These are phyloP conservation scores for Trametes gibbosa DNA, from an alignment of 768 basidiomycete species.

Conservation along the genomic window DNA sequence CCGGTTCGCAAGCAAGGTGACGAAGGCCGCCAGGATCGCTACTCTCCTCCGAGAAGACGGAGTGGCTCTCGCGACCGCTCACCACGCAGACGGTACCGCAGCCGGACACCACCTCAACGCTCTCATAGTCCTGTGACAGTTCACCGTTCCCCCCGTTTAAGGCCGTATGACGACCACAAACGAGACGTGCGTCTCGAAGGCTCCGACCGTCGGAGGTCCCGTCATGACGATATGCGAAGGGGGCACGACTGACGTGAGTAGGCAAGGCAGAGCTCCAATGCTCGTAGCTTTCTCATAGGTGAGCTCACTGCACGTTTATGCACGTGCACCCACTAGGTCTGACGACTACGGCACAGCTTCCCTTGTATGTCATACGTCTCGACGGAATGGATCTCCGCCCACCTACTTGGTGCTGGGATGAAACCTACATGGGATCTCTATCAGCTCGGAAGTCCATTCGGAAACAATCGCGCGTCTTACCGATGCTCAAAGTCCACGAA, in stretches of 20 bases:
- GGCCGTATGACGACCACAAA: neutral
- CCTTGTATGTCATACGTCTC: neutral
- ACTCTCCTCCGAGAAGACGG: slow-evolving; percentile 9
- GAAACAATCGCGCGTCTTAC: no score
- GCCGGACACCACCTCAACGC: slow-evolving; percentile 6
- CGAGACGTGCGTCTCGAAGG: neutral
- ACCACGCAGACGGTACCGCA: slow-evolving; percentile 4
- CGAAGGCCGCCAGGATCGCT: slow-evolving; percentile 6
- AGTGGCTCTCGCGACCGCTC: slow-evolving; percentile 12
- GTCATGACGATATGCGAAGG: slow-evolving; percentile 4
- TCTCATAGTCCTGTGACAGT: neutral
- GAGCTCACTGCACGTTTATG: neutral
- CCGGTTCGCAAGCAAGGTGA: slow-evolving; percentile 7
- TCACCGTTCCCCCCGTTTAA: neutral
- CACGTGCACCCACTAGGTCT: neutral
- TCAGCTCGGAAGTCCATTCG: neutral
- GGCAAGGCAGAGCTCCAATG: neutral
- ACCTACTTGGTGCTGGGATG: neutral
- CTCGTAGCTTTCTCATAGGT: neutral
- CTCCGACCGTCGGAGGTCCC: slow-evolving; percentile 4
- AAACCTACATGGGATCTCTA: neutral
- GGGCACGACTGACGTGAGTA: slow-evolving; percentile 18
- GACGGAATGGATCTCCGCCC: neutral
- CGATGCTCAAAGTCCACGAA: no score
- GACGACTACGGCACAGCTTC: neutral